Evolutionary conservation across 768 basidiomycete species (phyloP), one percentile per base, ranked within the genome.

Genomic region (Mycena rebaudengoi): DNA sequence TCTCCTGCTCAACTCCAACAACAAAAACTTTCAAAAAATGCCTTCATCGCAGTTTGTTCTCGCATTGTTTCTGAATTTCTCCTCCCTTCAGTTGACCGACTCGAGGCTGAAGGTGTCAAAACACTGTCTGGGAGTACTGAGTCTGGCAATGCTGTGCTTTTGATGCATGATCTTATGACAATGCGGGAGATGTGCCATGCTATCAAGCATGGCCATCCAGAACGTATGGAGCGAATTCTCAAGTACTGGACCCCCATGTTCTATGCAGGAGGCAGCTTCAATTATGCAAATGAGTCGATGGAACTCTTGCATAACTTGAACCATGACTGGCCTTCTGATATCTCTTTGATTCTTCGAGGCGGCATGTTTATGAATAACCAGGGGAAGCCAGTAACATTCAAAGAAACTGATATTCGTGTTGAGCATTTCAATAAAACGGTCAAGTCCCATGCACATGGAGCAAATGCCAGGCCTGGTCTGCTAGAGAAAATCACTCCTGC

Each of bases 241-340:
- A 72, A 72, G 53, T 64, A 32, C n/a, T 72, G 64, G 62, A 20
- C 64, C 1, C 71, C 69, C 2, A 72, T 70, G 62, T 72, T 60
- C 45, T 43, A 60, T 60, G 58, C 58, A 3, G 58, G 58, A n/a
- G 69, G 67, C 11, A 62, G 72, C 44, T 70, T 69, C 54, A 73
- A 73, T 41, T 73, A 73, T 43, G 58, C 72, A 3, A 71, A 73
- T 44, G 65, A 71, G 50, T 63, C 51, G 12, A 73, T 71, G 72
- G 72, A 73, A 35, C 58, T 73, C 1, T 55, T 73, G 2, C 70
- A 73, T 46, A 73, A 73, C 44, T 11, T 66, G 11, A 54, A 35
- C 6, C 68, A 71, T 41, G 68, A 73, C 40, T 70, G 68, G 71
- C 72, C 72, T 21, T 41, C 46, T 16, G 65, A 68, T 26, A 69